Percentiles rank a stretch among this genome's conserved stretches.
phyloP scores from a whole-genome alignment of 2,329 filamentous ascomycete genomes.

The Colletotrichum sp. region DNA sequence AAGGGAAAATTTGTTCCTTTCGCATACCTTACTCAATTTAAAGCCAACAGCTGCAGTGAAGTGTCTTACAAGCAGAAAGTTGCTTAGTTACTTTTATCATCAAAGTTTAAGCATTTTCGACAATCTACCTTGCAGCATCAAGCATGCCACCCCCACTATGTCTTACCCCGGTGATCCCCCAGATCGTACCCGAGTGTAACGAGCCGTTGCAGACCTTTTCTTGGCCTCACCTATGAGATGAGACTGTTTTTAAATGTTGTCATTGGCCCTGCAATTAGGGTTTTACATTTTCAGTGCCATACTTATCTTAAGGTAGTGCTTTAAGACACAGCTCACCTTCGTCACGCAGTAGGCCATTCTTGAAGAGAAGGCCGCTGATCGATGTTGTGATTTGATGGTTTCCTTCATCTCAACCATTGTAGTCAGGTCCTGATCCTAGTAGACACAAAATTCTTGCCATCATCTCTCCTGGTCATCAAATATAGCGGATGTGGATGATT shows the following conservation, averaged over 20 bases:
- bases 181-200: not conserved
- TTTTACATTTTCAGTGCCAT: not conserved
- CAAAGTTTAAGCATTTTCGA: not conserved
- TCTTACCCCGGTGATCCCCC: not conserved
- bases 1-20: too few relatives aligned
- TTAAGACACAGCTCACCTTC: not conserved
- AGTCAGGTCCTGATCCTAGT: not conserved
- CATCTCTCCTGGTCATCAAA: not conserved
- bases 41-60: not conserved
- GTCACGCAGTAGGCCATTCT: not conserved
- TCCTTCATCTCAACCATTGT: accelerated
- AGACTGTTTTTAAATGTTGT: not conserved
- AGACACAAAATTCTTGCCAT: not conserved
- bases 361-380: not conserved
- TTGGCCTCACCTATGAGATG: not conserved
- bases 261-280: not conserved
- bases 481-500: not conserved
- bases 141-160: not conserved
- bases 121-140: not conserved
- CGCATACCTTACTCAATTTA: too few relatives aligned
- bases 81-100: not conserved
- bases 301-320: not conserved
- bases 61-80: too few relatives aligned
- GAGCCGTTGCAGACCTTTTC: not conserved
- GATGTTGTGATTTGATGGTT: not conserved